phyloP scores from a whole-genome alignment of 768 basidiomycete genomes.

The Hygrophorus russula region DNA sequence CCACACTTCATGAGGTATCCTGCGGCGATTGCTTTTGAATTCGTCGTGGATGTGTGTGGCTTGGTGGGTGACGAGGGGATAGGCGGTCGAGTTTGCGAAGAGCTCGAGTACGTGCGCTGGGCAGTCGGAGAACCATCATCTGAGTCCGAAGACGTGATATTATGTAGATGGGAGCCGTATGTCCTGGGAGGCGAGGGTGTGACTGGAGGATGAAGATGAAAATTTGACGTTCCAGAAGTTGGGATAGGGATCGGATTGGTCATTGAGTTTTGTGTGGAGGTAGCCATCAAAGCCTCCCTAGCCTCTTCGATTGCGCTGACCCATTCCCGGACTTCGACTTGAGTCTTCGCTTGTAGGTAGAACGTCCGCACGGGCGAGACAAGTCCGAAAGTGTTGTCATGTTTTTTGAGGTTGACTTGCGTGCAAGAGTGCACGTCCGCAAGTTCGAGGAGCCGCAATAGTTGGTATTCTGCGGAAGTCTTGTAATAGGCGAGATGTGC shows the following conservation, averaged over 20 bases:
- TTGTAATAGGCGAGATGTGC: constrained; percentile 96
- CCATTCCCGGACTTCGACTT: constrained; percentile 74
- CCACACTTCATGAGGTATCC: constrained; percentile 98
- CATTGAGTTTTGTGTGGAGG: constrained; percentile 47
- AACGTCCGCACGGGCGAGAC: constrained; percentile 86
- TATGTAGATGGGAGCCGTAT: constrained; percentile 28
- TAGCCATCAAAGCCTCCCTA: constrained; percentile 49
- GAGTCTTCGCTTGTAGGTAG: constrained; percentile 73
- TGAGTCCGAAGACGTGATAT: constrained; percentile 68
- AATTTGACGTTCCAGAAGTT: constrained; percentile 16
- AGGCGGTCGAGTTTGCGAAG: constrained; percentile 31
- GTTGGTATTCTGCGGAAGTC: constrained; percentile 86
- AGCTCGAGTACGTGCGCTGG: constrained; percentile 28
- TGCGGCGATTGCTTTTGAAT: constrained; percentile 72
- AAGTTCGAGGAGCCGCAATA: constrained; percentile 80
- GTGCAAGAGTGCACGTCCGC: constrained; percentile 86
- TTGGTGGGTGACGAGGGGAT: constrained; percentile 1
- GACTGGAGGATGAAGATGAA: constrained; percentile 22
- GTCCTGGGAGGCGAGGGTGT: constrained; percentile 37
- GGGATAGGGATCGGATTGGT: constrained; percentile 46
- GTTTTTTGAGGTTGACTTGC: constrained; percentile 78
- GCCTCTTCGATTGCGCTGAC: constrained; percentile 73
- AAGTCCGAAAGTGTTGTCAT: constrained; percentile 81
- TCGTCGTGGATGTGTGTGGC: constrained; percentile 16
- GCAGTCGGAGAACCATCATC: constrained; percentile 52